phyloP scores from a whole-genome alignment of 2,329 filamentous ascomycete genomes.

The Cytospora piceicola region DNA sequence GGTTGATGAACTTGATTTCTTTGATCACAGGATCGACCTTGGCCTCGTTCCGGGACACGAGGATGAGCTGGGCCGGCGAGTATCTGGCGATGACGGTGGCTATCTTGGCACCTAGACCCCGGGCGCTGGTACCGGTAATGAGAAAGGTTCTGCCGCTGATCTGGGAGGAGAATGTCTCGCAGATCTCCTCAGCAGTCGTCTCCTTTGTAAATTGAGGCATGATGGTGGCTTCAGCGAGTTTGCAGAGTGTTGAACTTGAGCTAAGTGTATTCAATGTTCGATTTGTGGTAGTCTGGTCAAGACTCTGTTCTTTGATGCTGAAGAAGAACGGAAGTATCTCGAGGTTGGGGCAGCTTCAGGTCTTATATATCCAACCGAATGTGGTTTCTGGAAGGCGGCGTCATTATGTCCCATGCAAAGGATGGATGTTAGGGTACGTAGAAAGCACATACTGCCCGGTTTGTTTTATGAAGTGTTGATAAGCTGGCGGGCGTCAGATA shows the following conservation, averaged over 20 bases:
- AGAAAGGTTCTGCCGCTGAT: constrained; percentile 30
- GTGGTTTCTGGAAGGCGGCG: too few species aligned
- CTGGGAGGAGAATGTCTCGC: constrained; percentile 14
- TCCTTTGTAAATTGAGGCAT: constrained; percentile 24
- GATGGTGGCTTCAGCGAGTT: neutral
- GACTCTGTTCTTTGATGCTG: too few species aligned
- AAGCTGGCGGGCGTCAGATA: too few species aligned
- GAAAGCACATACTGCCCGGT: too few species aligned
- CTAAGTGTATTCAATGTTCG: neutral
- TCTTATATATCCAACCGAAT: too few species aligned
- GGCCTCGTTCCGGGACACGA: constrained; percentile 28
- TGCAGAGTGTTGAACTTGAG: too few species aligned
- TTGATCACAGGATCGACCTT: constrained; percentile 42
- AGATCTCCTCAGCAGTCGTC: constrained; percentile 26
- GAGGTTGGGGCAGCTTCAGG: too few species aligned
- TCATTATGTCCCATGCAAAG: too few species aligned
- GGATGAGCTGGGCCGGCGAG: constrained; percentile 31
- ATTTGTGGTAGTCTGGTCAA: neutral
- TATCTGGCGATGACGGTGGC: constrained; percentile 29
- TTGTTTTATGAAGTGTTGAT: too few species aligned
- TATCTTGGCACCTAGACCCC: constrained; percentile 30
- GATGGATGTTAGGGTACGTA: too few species aligned
- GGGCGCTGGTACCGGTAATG: constrained; percentile 31
- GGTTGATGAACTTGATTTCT: constrained; percentile 37
- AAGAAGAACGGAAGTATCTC: too few species aligned